Base-by-base conservation (phyloP, 2,329 filamentous ascomycete genomes). In the Fusarium sp. region DNA sequence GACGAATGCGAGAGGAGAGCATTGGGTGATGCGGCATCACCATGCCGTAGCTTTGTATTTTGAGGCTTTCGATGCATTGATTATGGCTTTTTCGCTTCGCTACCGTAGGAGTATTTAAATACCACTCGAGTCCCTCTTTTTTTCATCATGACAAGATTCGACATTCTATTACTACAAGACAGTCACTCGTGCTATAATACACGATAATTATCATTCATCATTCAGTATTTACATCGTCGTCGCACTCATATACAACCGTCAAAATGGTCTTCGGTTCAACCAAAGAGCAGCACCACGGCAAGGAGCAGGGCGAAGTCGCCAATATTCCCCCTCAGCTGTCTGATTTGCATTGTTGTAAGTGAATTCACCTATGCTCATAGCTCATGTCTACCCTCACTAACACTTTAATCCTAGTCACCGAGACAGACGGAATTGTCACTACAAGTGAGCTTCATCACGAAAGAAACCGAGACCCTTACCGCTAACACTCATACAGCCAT, bases 401-500 rank as follows among this genome's bases (percentile, higher is more conserved):
- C 20, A 20, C 25, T 35, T 13, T 13, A 2, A 18, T n/a, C 11
- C 11, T 60, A 75, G 73, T 90, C 80, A 88, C 88, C 42, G 90
- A 91, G 77, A 91, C 90, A 9, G 86, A 88, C 57, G 90, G 90
- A 40, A 85, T 91, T 64, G 88, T 91, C 72, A 91, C 89, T 1
- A 88, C 88, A 0, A 91, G 83, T 82, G 69, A 42, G 80, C 68
- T n/a, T 35, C n/a, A 13, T 27, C 9, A 13, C 11, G 27, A 8
- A 29, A 27, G 5, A 7, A 2, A 18, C 8, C 10, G 35, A 38
- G 38, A 61, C n/a, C 66, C 60, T 63, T 20, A 65, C 22, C 31
- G 4, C 56, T 58, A 13, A 58, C 16, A 6, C 38, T 40, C 11
- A 13, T 6, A 8, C 52, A 84, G 83, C 90, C 63, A 91, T 91